Evolutionary conservation across 768 basidiomycete species (phyloP), one percentile per base, ranked within the genome.

Genomic region (Hemileccinum rubropunctum): DNA sequence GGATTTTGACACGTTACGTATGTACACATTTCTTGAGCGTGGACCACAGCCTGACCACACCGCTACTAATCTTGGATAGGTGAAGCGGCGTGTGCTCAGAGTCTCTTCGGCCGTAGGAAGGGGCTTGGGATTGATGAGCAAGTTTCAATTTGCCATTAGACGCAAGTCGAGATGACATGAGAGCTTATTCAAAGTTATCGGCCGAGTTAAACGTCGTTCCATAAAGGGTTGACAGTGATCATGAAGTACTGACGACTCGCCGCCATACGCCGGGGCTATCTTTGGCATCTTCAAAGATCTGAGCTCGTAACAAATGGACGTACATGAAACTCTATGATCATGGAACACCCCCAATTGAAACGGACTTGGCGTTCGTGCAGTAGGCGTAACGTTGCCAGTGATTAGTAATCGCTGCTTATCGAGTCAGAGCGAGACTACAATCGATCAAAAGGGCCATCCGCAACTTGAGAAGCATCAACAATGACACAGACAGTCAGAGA

Each of bases 401-500:
- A 60, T 56, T 59, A 56, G 50, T 60, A 26, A 60, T 56, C 58
- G 20, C 21, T 18, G 21, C 8, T 30, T 30, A 12, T 30, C 28
- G 51, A 58, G 36, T 58, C 55, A 57, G 20, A 26, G n/a, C 20
- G 39, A 11, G 35, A 36, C 35, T 44, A 4, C 28, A 30, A 30
- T 30, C 28, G 47, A 52, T 47, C 48, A 39, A 27, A n/a, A 47
- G 18, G 33, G 42, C 47, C 27, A 20, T 18, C 32, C 17, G 34
- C 32, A 35, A 21, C 26, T 38, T 42, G 3, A 20, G 38, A 40
- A 45, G 17, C 37, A 21, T 46, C 18, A 44, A 47, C 44, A 17
- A 82, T 84, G 82, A 56, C 74, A 5, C 80, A 78, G 62, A 81
- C 74, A 57, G 72, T 84, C 44, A 76, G 82, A 68, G 69, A 79